Conservation (phyloP, 164 flowering plant species). For the Houttuynia cordata region DNA sequence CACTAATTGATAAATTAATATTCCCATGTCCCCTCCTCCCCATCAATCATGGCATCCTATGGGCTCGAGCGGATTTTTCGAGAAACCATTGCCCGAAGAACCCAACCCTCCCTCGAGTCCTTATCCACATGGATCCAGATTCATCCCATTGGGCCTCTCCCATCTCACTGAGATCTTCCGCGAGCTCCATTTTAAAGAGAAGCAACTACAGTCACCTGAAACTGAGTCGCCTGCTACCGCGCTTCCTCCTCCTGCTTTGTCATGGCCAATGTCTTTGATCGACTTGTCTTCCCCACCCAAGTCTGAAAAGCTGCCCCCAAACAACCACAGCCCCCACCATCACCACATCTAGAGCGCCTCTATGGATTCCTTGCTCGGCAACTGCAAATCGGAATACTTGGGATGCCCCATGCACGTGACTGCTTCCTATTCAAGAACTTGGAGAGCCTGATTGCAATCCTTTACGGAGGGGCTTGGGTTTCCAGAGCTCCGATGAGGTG, state of each 20-base stretch:
- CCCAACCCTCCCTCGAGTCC: constrained; percentile 38
- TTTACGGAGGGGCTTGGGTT: constrained; percentile 4
- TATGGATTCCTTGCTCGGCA: constrained; percentile 5
- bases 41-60: constrained; percentile 58
- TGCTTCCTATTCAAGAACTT: constrained; percentile 1
- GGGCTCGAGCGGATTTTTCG: constrained; percentile 59
- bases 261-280: not conserved
- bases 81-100: constrained; percentile 45
- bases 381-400: constrained; percentile 1
- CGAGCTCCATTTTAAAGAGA: constrained; percentile 61
- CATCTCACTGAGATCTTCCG: constrained; percentile 67
- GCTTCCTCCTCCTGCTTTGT: not conserved
- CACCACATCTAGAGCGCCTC: constrained; percentile 1
- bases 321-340: not conserved
- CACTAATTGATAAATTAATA: too few species aligned
- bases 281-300: not conserved
- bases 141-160: constrained; percentile 21
- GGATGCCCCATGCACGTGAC: constrained; percentile 1
- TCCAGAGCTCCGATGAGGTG: constrained; percentile 4
- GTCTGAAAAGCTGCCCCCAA: too few species aligned
- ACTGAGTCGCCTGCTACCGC: too few species aligned
- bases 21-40: too few species aligned
- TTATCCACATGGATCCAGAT: constrained; percentile 47
- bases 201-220: constrained; percentile 4
- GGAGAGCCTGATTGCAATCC: not conserved